Base-by-base conservation (phyloP, 345 rosid genomes). In the Alliaria petiolata region DNA sequence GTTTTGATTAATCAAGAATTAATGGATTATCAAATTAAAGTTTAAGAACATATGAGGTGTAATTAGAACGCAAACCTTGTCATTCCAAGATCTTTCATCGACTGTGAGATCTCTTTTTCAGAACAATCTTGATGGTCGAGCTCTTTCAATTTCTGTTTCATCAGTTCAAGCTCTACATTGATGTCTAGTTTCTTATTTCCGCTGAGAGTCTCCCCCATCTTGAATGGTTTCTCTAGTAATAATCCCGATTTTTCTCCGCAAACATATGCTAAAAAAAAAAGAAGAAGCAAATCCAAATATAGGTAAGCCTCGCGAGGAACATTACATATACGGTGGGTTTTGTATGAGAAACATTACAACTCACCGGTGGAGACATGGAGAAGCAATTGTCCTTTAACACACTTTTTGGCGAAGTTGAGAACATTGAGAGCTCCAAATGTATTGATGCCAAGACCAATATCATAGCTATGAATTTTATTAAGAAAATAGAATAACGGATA, bases 331-430 rank as follows among this genome's bases (percentile, higher is more conserved):
- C 25, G 15, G 10, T 59, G 3, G 26, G 17, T 59, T 56, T 47
- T 57, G 40, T 4, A 38, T 49, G 51, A 39, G 25, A 30, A 57
- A 58, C 17, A 46, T 31, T 51, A 17, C 6, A 46, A 58, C 74
- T 71, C n/a, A 78, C 81, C 81, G n/a, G 81, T 78, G 1, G 81
- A 78, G 63, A 78, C 81, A 72, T 78, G 81, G 54, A 78, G 74
- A 78, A 78, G 74, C 44, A 72, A 17, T 20, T 77, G 76, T 13
- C 35, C 38, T 25, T 61, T 78, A 16, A 67, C 57, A 61, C 81
- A 78, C 28, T 72, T 78, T 38, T 72, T 72, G 31, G 81, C 77
- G 8, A 78, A 78, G 47, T 72, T 78, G 46, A 78, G 69, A 47
- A 78, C 77, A 66, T 72, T 72, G 16, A 64, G 67, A 43, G 77